Evolutionary conservation across 106 monocot species (phyloP).

Genomic region (Dendrobium huoshanense): DNA sequence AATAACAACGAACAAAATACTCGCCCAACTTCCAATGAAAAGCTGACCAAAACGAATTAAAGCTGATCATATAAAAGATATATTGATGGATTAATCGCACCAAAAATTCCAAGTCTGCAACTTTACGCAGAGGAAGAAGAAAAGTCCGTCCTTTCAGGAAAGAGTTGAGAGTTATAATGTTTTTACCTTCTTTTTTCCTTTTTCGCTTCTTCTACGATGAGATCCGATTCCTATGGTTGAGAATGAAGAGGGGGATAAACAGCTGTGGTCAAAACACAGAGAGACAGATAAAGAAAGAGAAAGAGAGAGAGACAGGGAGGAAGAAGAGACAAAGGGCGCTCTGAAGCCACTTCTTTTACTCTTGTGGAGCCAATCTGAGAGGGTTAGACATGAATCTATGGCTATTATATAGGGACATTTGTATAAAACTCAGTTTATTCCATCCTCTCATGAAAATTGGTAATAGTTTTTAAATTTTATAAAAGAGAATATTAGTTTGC

Average conservation of each 20-base stretch:
- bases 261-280: neutral
- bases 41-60: slow-evolving; percentile 2
- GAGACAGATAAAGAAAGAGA: neutral
- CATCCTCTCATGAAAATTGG: neutral
- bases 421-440: neutral
- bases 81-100: neutral
- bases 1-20: neutral
- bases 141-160: neutral
- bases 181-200: neutral
- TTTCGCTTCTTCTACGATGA: neutral
- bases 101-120: neutral
- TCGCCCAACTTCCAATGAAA: neutral
- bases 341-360: slow-evolving; percentile 1
- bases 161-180: neutral
- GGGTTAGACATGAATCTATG: neutral
- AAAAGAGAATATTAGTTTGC: neutral
- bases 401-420: neutral
- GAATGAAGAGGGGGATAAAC: neutral
- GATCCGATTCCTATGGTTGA: slow-evolving; percentile 3
- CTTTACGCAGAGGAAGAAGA: neutral
- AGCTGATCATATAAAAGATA: neutral
- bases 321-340: neutral
- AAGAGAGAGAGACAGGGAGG: neutral
- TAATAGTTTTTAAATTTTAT: neutral
- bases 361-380: neutral